These are phyloP conservation scores for Mallotus repandus DNA, from an alignment of 441 rosid genomes.

Conservation along the genomic window DNA sequence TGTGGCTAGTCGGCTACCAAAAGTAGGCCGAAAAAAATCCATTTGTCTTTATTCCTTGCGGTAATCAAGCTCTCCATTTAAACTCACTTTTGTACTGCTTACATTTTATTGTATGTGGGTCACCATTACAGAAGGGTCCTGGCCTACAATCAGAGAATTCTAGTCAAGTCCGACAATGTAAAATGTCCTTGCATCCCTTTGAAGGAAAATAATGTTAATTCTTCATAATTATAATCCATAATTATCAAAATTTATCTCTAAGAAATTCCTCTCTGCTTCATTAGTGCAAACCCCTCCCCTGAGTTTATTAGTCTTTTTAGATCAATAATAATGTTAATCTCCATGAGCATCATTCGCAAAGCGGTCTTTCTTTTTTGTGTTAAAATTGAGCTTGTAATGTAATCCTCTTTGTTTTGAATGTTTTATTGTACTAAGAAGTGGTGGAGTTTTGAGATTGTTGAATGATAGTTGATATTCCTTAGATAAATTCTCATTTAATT, in stretches of 20 bases:
- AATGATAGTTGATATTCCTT: too few species aligned
- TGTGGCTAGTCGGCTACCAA: not conserved
- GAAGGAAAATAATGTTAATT: slow-evolving; percentile 15
- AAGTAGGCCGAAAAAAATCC: not conserved
- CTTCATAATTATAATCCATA: not conserved
- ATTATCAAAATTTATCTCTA: not conserved
- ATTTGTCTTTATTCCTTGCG: not conserved
- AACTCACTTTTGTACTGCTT: not conserved
- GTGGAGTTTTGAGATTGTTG: too few species aligned
- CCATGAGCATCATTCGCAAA: too few species aligned
- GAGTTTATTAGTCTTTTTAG: too few species aligned
- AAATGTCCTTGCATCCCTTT: slow-evolving; percentile 10
- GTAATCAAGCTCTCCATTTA: not conserved
- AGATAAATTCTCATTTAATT: too few species aligned
- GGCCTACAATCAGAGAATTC: slow-evolving; percentile 2
- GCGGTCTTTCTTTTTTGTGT: too few species aligned
- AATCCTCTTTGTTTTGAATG: too few species aligned
- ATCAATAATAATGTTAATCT: too few species aligned
- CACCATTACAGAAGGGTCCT: not conserved
- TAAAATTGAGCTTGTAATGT: too few species aligned
- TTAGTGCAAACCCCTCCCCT: too few species aligned
- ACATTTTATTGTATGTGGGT: not conserved
- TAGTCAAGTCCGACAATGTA: slow-evolving; percentile 14
- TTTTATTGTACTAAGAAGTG: too few species aligned
- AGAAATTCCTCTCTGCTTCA: too few species aligned